Conservation (phyloP, 352 stramenopile species). For the Phytophthora fragariae region DNA sequence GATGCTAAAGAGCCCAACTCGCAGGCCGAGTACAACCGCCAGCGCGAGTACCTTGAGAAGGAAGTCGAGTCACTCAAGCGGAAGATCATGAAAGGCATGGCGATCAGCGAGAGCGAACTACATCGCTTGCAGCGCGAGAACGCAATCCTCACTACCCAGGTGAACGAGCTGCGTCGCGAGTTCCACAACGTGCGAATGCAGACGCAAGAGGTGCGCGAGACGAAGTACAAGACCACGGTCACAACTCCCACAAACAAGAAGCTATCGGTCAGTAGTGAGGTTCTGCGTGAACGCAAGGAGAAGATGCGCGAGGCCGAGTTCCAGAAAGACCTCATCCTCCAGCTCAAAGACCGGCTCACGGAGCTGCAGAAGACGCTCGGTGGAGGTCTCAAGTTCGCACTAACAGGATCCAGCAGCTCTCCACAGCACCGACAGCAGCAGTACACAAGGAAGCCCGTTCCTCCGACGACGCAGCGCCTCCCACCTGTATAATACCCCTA, state of each 20-base stretch:
- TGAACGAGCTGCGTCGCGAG: conserved; percentile 85
- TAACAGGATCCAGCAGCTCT: conserved; percentile 47
- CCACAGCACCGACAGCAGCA: conserved; percentile 35
- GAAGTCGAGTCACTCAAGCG: conserved; percentile 91
- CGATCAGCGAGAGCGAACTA: conserved; percentile 83
- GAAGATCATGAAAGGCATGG: conserved; percentile 90
- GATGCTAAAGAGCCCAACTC: conserved; percentile 91
- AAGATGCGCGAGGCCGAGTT: conserved; percentile 74
- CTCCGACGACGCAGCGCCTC: conserved; percentile 54
- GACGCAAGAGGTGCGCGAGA: conserved; percentile 64
- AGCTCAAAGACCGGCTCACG: conserved; percentile 71
- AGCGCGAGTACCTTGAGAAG: conserved; percentile 93
- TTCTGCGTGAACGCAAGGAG: conserved; percentile 43
- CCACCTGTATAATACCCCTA: conserved; percentile 71
- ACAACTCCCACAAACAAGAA: conserved; percentile 35
- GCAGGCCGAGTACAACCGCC: conserved; percentile 91
- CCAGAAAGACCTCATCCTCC: conserved; percentile 74
- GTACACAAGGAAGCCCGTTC: conserved; percentile 41
- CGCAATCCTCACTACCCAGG: conserved; percentile 78
- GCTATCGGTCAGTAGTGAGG: conserved; percentile 21
- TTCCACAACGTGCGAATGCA: conserved; percentile 85
- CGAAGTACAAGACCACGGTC: conserved; percentile 47
- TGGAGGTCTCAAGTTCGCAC: conserved; percentile 62
- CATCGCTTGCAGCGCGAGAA: conserved; percentile 87
- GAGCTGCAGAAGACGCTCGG: conserved; percentile 72